Evolutionary conservation across 2,329 filamentous ascomycete species (phyloP).

Genomic region (Mariannaea elegans): DNA sequence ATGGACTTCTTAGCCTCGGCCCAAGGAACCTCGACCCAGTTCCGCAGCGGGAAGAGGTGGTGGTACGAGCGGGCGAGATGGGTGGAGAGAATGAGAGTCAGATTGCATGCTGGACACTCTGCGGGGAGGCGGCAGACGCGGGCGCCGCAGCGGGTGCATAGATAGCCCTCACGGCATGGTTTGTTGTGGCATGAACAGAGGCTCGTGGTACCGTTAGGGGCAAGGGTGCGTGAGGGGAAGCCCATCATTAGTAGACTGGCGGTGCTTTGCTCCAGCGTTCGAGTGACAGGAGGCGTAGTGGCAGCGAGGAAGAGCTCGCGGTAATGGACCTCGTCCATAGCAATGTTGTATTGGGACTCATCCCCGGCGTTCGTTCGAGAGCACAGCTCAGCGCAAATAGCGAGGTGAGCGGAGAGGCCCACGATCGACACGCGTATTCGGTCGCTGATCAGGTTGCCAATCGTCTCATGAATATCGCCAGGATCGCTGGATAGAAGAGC

Average conservation of each 20-base stretch:
- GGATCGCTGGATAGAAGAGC: slow-evolving; percentile 91
- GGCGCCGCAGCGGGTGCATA: slow-evolving; percentile 85
- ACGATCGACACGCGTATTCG: slow-evolving; percentile 89
- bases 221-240: slow-evolving; percentile 87
- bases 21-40: slow-evolving; percentile 94
- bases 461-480: slow-evolving; percentile 93
- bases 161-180: slow-evolving; percentile 84
- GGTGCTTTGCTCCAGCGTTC: slow-evolving; percentile 66
- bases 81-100: slow-evolving; percentile 93
- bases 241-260: slow-evolving; percentile 93
- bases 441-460: slow-evolving; percentile 79
- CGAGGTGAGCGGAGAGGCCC: slow-evolving; percentile 89
- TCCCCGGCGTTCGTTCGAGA: slow-evolving; percentile 87
- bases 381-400: slow-evolving; percentile 91
- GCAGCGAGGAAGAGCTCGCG: slow-evolving; percentile 86
- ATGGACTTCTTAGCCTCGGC: slow-evolving; percentile 67
- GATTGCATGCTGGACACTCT: slow-evolving; percentile 88
- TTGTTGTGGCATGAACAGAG: slow-evolving; percentile 92
- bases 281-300: slow-evolving; percentile 88
- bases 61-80: slow-evolving; percentile 94
- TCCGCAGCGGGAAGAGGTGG: slow-evolving; percentile 87
- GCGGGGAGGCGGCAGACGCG: slow-evolving; percentile 92
- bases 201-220: slow-evolving; percentile 69
- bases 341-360: slow-evolving; percentile 79
- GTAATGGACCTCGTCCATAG: slow-evolving; percentile 80